Evolutionary conservation across 2,329 filamentous ascomycete genomes (phyloP).

Genomic region (Lecanoromycetidae sp.): DNA sequence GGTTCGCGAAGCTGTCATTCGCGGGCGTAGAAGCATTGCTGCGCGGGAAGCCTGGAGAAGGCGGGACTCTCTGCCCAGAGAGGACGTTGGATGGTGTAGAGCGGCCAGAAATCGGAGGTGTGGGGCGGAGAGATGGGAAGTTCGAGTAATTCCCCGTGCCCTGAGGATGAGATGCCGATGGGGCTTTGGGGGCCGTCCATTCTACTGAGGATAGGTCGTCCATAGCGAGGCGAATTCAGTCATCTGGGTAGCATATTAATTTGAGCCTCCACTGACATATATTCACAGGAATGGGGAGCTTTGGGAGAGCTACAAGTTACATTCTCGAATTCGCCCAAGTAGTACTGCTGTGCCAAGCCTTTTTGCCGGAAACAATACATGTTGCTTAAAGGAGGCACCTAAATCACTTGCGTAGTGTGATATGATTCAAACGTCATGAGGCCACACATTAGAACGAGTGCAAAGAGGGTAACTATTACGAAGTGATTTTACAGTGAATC

Average conservation of each 20-base stretch:
- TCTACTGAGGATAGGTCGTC: conserved; percentile 37
- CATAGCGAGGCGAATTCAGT: conserved; percentile 23
- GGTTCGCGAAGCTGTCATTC: conserved; percentile 48
- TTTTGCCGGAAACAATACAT: too few relatives aligned
- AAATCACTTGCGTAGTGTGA: too few relatives aligned
- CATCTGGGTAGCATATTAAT: neutral
- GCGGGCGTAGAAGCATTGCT: conserved; percentile 25
- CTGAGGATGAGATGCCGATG: conserved; percentile 28
- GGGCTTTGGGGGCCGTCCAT: conserved; percentile 31
- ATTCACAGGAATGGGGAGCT: too few relatives aligned
- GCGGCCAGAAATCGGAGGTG: conserved; percentile 30
- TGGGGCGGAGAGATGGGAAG: conserved; percentile 29
- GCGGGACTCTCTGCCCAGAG: conserved; percentile 19
- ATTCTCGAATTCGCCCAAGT: too few relatives aligned
- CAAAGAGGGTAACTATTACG: too few relatives aligned
- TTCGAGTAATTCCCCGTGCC: conserved; percentile 20
- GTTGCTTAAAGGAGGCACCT: too few relatives aligned
- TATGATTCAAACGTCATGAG: too few relatives aligned
- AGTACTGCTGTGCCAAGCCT: too few relatives aligned
- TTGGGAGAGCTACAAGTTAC: too few relatives aligned
- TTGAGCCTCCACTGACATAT: too few relatives aligned
- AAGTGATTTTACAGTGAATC: too few relatives aligned
- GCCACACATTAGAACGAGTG: too few relatives aligned
- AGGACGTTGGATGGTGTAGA: conserved; percentile 29
- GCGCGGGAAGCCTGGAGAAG: conserved; percentile 26